These are phyloP conservation scores for Lunasporangiospora selenospora DNA, from an alignment of 192 early-diverging fungal genomes.

Conservation along the genomic window DNA sequence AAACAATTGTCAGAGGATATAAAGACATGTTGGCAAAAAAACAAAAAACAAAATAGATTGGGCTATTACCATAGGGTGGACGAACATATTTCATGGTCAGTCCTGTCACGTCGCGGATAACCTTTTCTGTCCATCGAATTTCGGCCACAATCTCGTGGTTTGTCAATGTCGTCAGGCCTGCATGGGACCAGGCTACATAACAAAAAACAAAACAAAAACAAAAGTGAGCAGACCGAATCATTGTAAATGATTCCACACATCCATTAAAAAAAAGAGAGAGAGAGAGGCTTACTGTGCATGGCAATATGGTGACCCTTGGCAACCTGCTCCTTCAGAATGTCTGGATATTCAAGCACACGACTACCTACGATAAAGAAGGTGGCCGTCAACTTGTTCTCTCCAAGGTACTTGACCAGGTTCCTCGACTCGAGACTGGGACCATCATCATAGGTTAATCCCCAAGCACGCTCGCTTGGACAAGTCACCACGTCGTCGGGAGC, in stretches of 20 bases:
- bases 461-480: slow-evolving; percentile 35
- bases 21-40: not conserved
- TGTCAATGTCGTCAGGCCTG: slow-evolving; percentile 54
- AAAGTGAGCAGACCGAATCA: not conserved
- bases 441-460: slow-evolving; percentile 57
- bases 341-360: slow-evolving; percentile 49
- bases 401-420: slow-evolving; percentile 39
- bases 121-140: slow-evolving; percentile 57
- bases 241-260: not conserved
- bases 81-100: slow-evolving; percentile 57
- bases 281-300: slow-evolving; percentile 55
- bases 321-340: slow-evolving; percentile 47
- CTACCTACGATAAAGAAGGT: slow-evolving; percentile 59
- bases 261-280: not conserved
- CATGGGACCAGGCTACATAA: slow-evolving; percentile 62
- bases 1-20: not conserved
- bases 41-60: not conserved
- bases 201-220: not conserved
- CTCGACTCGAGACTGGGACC: slow-evolving; percentile 48
- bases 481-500: slow-evolving; percentile 28
- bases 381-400: slow-evolving; percentile 28
- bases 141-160: slow-evolving; percentile 61
- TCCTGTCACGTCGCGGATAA: slow-evolving; percentile 60
- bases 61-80: slow-evolving; percentile 63
- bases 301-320: slow-evolving; percentile 54